Conservation (phyloP, 441 rosid species). For the Dalechampia spathulata region DNA sequence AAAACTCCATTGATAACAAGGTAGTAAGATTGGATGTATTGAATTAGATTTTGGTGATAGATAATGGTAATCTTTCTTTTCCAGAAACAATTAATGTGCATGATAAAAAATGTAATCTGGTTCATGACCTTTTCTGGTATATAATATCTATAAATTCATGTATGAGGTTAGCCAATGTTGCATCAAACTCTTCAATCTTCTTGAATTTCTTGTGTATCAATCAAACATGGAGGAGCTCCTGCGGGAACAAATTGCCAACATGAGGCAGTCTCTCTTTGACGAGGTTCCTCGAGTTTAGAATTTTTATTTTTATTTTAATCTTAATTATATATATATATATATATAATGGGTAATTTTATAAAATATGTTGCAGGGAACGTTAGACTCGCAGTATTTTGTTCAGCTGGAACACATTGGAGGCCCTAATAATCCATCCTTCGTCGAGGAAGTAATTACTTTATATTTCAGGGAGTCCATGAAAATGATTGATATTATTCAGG, state of each 20-base stretch:
- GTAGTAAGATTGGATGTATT: background rate
- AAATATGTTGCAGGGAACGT: conserved; percentile 17
- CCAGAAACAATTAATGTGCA: background rate
- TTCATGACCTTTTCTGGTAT: background rate
- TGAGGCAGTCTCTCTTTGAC: conserved; percentile 27
- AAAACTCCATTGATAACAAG: background rate
- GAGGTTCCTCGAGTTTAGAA: conserved; percentile 24
- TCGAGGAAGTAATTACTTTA: conserved; percentile 17
- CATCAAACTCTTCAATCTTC: background rate
- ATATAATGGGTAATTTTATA: too few relatives aligned
- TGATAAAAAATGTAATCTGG: background rate
- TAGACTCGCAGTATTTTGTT: conserved; percentile 16
- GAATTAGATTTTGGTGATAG: background rate
- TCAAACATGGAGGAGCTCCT: background rate
- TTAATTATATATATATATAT: background rate
- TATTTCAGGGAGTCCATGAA: conserved; percentile 19
- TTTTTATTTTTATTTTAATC: background rate
- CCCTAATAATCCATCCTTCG: conserved; percentile 12
- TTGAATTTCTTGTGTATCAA: too few relatives aligned
- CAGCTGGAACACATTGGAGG: conserved; percentile 23
- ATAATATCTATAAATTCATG: background rate
- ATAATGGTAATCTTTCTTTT: background rate
- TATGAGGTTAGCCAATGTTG: background rate
- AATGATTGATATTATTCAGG: conserved; percentile 8
- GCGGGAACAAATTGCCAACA: conserved; percentile 14